phyloP scores from a whole-genome alignment of 106 monocot genomes.

The Dendrobium chrysotoxum region DNA sequence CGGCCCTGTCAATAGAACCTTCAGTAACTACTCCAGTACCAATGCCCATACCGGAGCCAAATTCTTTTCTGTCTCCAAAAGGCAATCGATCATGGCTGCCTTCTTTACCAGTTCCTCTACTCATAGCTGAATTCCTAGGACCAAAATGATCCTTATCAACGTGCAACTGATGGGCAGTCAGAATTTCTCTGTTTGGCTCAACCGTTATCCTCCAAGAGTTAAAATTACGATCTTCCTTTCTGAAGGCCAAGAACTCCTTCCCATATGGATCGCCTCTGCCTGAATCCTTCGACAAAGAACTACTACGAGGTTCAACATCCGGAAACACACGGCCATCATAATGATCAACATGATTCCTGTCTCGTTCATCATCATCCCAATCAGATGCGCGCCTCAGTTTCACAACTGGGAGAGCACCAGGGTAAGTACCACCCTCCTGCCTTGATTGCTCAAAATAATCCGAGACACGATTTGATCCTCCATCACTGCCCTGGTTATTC shows the following conservation, averaged over 20 bases:
- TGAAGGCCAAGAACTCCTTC: slow-evolving; percentile 27
- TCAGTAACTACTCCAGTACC: slow-evolving; percentile 32
- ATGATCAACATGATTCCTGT: slow-evolving; percentile 43
- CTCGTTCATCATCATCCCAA: slow-evolving; percentile 95
- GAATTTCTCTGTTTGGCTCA: slow-evolving; percentile 10
- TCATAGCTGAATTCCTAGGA: slow-evolving; percentile 21
- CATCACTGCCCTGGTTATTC: slow-evolving; percentile 6
- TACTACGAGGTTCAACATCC: slow-evolving; percentile 18
- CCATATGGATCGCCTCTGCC: slow-evolving; percentile 43
- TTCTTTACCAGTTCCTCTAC: slow-evolving; percentile 32
- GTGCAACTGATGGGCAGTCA: neutral
- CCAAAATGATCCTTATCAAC: slow-evolving; percentile 22
- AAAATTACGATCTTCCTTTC: slow-evolving; percentile 26
- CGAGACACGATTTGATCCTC: neutral
- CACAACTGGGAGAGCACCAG: slow-evolving; percentile 42
- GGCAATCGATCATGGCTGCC: slow-evolving; percentile 17
- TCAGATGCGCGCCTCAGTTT: slow-evolving; percentile 52
- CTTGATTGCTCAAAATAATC: slow-evolving; percentile 13
- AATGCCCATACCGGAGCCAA: slow-evolving; percentile 14
- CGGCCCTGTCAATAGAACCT: slow-evolving; percentile 23
- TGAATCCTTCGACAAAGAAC: slow-evolving; percentile 25
- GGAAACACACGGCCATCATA: slow-evolving; percentile 16
- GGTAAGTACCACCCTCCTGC: slow-evolving; percentile 18
- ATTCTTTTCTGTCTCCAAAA: slow-evolving; percentile 35
- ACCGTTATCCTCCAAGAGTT: slow-evolving; percentile 43